Evolutionary conservation across 2,329 filamentous ascomycete genomes (phyloP), one percentile per base, ranked within the genome.

Genomic region (Sporothrix dimorphospora): DNA sequence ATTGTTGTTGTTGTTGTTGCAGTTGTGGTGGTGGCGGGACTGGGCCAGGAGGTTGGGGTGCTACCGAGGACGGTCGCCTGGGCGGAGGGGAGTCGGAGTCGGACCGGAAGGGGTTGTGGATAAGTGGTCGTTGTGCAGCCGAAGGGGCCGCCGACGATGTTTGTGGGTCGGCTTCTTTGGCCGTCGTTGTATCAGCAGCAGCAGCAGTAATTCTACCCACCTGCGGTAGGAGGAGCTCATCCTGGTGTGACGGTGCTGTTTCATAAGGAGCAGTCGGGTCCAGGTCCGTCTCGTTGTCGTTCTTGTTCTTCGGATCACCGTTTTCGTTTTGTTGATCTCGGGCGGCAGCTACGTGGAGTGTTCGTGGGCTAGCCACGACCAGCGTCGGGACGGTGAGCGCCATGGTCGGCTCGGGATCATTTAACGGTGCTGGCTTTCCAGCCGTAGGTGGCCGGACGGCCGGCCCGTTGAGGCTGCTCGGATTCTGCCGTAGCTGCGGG

Each of bases 401-500:
- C 45, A 68, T 57, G 16, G 27, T 59, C 7, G 69, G 42, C 45
- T 76, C 68, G 73, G 76, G 71, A 68, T 75, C 38, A 72, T 76
- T 61, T 49, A 75, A 69, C 65, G 34, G 19, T 24, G 16, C 27
- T 11, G 38, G 59, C 30, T 34, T 45, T 21, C n/a, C 49, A 53
- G 59, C 38, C 11, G 59, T 27, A 12, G 30, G 42, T 12, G 59
- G 67, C 12, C 6, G 34, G 9, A 68, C 71, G 2, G 71, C 71
- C 3, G 71, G 42, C 21, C 71, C 11, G 72, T 67, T 63, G 51
- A 73, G 72, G 12, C 34, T 73, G 3, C 69, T 55, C 1, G 77
- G 53, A 42, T 76, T 73, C 55, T 82, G 79, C 67, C 79, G 81
- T 38, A 88, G 77, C 73, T 86, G 83, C 0, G 84, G 80, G 71